Conservation (phyloP, 352 stramenopile genomes). For the Hyaloperonospora brassicae region DNA sequence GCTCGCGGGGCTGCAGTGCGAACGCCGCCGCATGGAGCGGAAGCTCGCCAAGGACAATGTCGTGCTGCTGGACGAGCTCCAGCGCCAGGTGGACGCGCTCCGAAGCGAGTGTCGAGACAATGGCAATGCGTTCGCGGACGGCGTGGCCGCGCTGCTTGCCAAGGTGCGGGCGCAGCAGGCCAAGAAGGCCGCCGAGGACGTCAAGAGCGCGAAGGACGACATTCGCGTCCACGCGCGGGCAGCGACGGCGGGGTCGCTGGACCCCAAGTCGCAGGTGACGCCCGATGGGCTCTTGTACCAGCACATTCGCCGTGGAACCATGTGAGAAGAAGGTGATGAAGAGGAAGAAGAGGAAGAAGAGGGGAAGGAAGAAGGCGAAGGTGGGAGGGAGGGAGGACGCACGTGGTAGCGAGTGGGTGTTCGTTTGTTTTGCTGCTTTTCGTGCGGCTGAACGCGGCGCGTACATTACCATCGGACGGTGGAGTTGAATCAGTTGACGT, state of each 20-base stretch:
- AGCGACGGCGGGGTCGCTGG: conserved; percentile 7
- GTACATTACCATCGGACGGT: too few relatives aligned
- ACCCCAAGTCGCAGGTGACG: conserved; percentile 31
- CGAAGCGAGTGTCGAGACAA: conserved; percentile 50
- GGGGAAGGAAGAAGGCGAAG: not conserved
- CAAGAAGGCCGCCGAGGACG: conserved; percentile 38
- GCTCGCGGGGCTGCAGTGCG: conserved; percentile 50
- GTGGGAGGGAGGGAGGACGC: too few relatives aligned
- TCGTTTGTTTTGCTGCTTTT: conserved; percentile 1
- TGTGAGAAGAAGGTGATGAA: conserved; percentile 31
- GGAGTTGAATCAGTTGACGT: too few relatives aligned
- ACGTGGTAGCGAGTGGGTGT: too few relatives aligned
- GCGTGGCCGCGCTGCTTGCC: conserved; percentile 35
- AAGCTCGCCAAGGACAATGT: conserved; percentile 71
- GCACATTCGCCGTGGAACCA: conserved; percentile 66
- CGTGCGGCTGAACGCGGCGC: not conserved
- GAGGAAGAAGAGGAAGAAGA: not conserved
- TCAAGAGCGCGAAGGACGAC: conserved; percentile 57
- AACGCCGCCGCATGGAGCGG: conserved; percentile 67
- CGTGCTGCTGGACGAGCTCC: conserved; percentile 56
- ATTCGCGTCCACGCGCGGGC: conserved; percentile 42
- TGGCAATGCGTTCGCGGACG: conserved; percentile 49
- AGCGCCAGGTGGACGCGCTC: conserved; percentile 54
- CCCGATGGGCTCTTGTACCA: conserved; percentile 52
- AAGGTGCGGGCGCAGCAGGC: conserved; percentile 52